phyloP scores from a whole-genome alignment of 257 asterid genomes.

The Eustoma russellianum region DNA sequence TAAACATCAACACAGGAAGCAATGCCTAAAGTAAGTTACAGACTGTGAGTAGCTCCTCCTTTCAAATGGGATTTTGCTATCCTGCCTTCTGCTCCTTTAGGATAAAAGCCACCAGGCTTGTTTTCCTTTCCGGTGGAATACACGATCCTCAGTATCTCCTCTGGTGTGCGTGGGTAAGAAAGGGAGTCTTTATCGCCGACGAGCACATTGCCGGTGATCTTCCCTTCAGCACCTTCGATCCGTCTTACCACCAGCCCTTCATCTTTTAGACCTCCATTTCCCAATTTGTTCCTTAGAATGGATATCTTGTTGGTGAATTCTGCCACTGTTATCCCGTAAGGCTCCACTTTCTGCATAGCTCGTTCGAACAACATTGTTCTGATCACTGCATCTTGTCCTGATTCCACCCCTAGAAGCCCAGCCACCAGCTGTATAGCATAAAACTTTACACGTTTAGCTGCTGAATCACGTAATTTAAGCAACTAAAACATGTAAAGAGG shows the following conservation, averaged over 20 bases:
- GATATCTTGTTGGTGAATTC: conserved; percentile 30
- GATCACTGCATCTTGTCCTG: conserved; percentile 45
- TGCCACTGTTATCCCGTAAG: conserved; percentile 27
- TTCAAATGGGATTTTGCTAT: conserved; percentile 47
- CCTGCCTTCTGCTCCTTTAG: conserved; percentile 54
- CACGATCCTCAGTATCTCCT: conserved; percentile 61
- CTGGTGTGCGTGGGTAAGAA: conserved; percentile 52
- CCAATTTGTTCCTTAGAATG: conserved; percentile 32
- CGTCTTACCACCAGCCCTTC: conserved; percentile 55
- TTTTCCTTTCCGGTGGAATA: conserved; percentile 48
- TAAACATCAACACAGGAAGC: neutral
- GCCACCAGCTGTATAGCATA: conserved; percentile 26
- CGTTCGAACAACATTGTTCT: conserved; percentile 21
- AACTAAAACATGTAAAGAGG: too few relatives aligned
- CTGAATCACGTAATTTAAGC: too few relatives aligned
- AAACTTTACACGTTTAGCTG: neutral
- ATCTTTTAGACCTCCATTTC: conserved; percentile 50
- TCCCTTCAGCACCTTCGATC: conserved; percentile 49
- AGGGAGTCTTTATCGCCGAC: conserved; percentile 45
- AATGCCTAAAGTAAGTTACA: neutral
- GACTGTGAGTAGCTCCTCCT: neutral
- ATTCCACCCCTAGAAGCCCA: conserved; percentile 42
- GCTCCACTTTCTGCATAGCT: conserved; percentile 1
- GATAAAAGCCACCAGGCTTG: conserved; percentile 75
- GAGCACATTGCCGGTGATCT: conserved; percentile 43